Evolutionary conservation across 2,329 filamentous ascomycete species (phyloP), one percentile per base, ranked within the genome.

Genomic region (Fusarium poae): DNA sequence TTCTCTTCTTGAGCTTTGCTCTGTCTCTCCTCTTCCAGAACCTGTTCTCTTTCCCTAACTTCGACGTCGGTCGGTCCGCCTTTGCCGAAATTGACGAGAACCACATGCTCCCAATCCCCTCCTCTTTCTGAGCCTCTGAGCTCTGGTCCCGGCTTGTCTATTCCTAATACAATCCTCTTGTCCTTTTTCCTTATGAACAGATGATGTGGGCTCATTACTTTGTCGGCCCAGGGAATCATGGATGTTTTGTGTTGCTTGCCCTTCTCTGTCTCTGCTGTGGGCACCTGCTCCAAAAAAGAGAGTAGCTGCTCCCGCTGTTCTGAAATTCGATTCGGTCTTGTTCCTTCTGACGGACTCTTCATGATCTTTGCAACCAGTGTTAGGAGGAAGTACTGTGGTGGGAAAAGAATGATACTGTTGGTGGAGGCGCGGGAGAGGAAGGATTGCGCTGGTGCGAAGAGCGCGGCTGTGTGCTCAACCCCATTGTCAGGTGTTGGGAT

Each of bases 381-480:
- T 13, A 93, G 83, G 6, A 96, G 85, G 78, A 92, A 94, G 76
- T 90, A 91, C 76, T 98, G 96, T 1, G 96, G 96, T 6, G 96
- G 96, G 76, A 97, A 97, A 7, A 99, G 82, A 60, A 97, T 92
- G 63, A 97, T 89, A 39, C 92, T 85, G 29, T 89, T 89, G 4
- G 77, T 77, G 3, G 83, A 80, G 6, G 92, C 91, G 50, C 87
- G 84, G 7, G 81, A 79, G 21, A 97, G 82, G 91, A 94, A 97
- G 21, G 84, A 83, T 5, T 83, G 79, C 0, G 92, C 88, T 3
- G 89, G 85, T 40, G 93, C 88, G 77, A 97, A 98, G 30, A 86
- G 85, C 0, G 95, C 93, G 6, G 93, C 90, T 1, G 92, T 95
- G 64, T 88, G 84, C 67, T 88, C 85, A 7, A 85, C 68, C 18